Evolutionary conservation across 768 basidiomycete species (phyloP).

Genomic region (Mycena sanguinolenta): DNA sequence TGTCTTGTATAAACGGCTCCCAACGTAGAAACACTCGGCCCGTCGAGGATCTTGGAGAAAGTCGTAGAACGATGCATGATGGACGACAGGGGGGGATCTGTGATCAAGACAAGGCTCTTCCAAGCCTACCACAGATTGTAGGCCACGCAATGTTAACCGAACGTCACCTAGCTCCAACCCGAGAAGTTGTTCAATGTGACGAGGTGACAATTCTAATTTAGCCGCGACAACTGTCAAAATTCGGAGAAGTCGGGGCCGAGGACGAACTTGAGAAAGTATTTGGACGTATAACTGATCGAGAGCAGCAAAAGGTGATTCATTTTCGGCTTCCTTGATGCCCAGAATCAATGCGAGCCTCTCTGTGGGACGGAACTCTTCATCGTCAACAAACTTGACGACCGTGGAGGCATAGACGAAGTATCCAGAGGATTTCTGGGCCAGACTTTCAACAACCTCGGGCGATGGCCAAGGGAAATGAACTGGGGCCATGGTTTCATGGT

Average conservation of each 20-base stretch:
- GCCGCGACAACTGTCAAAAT: not conserved
- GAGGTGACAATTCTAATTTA: not conserved
- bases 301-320: not conserved
- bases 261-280: too few species aligned
- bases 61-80: not conserved
- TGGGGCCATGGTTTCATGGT: not conserved
- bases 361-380: not conserved
- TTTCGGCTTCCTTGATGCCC: not conserved
- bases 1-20: not conserved
- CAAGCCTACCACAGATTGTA: not conserved
- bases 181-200: not conserved
- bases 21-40: not conserved
- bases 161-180: not conserved
- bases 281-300: too few species aligned
- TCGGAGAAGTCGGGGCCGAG: not conserved
- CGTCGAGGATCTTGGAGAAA: not conserved
- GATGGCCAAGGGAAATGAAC: conserved; percentile 39
- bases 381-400: not conserved
- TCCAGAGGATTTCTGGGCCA: too few species aligned
- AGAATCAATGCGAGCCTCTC: not conserved
- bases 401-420: conserved; percentile 40
- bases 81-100: not conserved
- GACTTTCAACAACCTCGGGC: conserved; percentile 4
- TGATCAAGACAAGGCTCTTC: too few species aligned
- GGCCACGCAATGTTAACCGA: too few species aligned